Evolutionary conservation across 2,329 filamentous ascomycete species (phyloP).

Genomic region (Fusarium sp.): DNA sequence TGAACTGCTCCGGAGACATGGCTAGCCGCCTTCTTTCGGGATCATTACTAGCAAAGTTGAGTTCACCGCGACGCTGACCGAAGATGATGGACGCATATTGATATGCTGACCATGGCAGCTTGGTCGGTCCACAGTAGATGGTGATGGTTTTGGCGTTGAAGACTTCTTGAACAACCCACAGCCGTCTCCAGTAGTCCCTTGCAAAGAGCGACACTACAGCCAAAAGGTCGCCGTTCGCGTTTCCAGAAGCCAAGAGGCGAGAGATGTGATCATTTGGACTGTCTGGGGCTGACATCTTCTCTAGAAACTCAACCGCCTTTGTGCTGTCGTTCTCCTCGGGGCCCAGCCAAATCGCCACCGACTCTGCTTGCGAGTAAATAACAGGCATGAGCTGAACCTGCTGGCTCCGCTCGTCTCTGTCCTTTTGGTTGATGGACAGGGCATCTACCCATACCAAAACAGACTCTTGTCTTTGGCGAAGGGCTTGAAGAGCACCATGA

Average conservation of each 20-base stretch:
- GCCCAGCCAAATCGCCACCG: conserved; percentile 23
- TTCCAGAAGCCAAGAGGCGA: not conserved
- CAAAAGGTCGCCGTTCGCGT: conserved; percentile 8
- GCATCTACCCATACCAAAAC: conserved; percentile 24
- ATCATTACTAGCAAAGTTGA: conserved; percentile 8
- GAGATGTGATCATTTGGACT: not conserved
- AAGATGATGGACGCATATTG: not conserved
- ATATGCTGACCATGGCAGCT: conserved; percentile 13
- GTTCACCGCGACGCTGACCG: conserved; percentile 1
- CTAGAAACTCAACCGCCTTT: conserved; percentile 1
- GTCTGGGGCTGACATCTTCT: not conserved
- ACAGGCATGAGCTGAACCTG: conserved; percentile 22
- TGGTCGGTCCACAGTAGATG: conserved; percentile 16
- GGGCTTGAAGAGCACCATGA: conserved; percentile 7
- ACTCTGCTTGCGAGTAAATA: conserved; percentile 18
- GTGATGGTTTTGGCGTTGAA: conserved; percentile 15
- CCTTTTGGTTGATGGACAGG: conserved; percentile 16
- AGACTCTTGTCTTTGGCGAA: conserved; percentile 5
- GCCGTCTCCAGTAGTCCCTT: conserved; percentile 23
- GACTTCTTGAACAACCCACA: conserved; percentile 25
- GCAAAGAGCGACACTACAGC: conserved; percentile 23
- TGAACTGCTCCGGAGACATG: conserved; percentile 15
- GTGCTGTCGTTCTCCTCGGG: conserved; percentile 19
- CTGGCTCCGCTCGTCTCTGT: conserved; percentile 1
- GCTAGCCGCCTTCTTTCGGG: not conserved